A percentile compares a stretch with the other conserved stretches of the same genome.
phyloP scores from a whole-genome alignment of 1,284 basidiomycete species.

The Malassezia vespertilionis region DNA sequence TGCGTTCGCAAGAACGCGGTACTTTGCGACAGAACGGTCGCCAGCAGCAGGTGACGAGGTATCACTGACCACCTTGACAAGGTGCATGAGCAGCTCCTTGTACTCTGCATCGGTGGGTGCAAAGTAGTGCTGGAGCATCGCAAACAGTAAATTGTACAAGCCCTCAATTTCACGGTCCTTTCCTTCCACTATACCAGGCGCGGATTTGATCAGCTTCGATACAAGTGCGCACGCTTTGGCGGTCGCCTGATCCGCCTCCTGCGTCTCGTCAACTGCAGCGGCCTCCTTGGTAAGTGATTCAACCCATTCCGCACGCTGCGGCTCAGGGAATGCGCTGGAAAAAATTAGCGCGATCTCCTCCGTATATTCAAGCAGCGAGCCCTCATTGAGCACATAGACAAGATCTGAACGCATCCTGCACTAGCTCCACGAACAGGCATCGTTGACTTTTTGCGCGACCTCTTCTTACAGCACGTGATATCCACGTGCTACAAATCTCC shows the following conservation, averaged over 20 bases:
- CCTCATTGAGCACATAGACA: constrained; percentile 40
- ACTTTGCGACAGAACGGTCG: constrained; percentile 14
- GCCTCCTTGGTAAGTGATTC: constrained; percentile 24
- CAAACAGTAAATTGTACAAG: constrained; percentile 35
- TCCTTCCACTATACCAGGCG: constrained; percentile 29
- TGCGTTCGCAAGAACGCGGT: constrained; percentile 39
- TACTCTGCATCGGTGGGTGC: constrained; percentile 12
- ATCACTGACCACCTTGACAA: constrained; percentile 12
- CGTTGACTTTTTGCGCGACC: neutral
- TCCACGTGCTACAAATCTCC: constrained; percentile 2
- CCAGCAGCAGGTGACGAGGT: constrained; percentile 1
- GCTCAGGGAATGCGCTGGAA: constrained; percentile 32
- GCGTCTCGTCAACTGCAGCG: constrained; percentile 22
- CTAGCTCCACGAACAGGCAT: neutral
- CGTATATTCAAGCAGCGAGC: constrained; percentile 36
- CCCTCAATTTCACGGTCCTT: constrained; percentile 43
- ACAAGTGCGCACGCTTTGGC: constrained; percentile 23
- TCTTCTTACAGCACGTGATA: constrained; percentile 13
- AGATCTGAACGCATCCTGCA: constrained; percentile 32
- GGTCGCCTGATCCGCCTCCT: constrained; percentile 6
- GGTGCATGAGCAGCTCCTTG: constrained; percentile 18
- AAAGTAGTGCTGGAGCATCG: constrained; percentile 24
- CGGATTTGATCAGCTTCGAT: constrained; percentile 23
- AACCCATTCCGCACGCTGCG: constrained; percentile 32
- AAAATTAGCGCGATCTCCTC: constrained; percentile 32